These are phyloP conservation scores for Leptographium procerum DNA, from an alignment of 2,329 filamentous ascomycete species.

Conservation along the genomic window DNA sequence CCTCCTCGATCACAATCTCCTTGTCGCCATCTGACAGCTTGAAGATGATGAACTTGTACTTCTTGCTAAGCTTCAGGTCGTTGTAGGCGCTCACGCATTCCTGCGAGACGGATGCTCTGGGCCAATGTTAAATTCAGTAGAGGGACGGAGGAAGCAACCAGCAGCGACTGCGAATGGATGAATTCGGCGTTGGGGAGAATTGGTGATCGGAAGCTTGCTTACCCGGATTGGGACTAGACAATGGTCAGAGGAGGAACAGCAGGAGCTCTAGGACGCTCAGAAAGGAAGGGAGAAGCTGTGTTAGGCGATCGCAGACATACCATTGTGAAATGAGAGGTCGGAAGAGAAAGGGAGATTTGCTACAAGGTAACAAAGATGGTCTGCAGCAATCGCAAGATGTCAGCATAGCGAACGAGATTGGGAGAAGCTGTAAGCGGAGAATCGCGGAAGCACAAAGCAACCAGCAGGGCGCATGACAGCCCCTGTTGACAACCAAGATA, in stretches of 20 bases:
- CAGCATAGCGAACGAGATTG: neutral
- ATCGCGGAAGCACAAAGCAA: neutral
- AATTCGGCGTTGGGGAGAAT: too few species aligned
- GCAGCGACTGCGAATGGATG: neutral
- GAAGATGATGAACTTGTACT: constrained; percentile 79
- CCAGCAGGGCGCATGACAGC: neutral
- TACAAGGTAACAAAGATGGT: neutral
- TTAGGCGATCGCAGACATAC: neutral
- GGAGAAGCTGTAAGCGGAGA: neutral
- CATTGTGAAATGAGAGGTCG: neutral
- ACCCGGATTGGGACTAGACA: constrained; percentile 5
- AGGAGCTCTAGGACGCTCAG: neutral
- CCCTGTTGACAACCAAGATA: neutral
- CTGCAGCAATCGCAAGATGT: neutral
- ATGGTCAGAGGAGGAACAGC: neutral
- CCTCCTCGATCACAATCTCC: constrained; percentile 70
- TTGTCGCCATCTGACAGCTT: constrained; percentile 77
- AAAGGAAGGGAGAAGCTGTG: neutral
- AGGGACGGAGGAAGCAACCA: neutral
- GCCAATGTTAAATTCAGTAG: neutral
- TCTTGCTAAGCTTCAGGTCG: constrained; percentile 72
- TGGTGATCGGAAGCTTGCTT: too few species aligned
- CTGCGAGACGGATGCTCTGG: constrained; percentile 58
- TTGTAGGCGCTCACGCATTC: constrained; percentile 66
- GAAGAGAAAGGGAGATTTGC: neutral